Evolutionary conservation across 2,329 filamentous ascomycete species (phyloP), one percentile per base, ranked within the genome.

Genomic region (Fusarium palustre): DNA sequence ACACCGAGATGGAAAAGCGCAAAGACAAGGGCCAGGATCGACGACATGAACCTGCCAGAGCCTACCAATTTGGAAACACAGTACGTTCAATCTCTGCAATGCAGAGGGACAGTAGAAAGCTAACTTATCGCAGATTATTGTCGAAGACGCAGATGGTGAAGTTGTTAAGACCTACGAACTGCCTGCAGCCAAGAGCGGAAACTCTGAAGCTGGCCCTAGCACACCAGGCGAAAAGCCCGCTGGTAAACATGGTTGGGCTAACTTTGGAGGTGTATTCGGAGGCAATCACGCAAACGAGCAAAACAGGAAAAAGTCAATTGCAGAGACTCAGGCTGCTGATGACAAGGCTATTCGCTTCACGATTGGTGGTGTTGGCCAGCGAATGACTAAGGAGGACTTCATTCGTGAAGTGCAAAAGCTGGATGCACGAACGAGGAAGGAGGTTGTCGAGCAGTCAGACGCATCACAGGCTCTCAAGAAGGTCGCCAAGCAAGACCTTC

Each of bases 121-220:
- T 82, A 74, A 83, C 73, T 16, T n/a, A 13, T 2, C 15, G 54
- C 20, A 92, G 82, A 93, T 97, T 69, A 95, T 97, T 76, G 91
- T 97, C 18, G 92, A 97, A 80, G 92, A 97, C 66, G 91, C 92
- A 77, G 90, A 94, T 72, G 92, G 92, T 43, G 93, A 97, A 77
- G 93, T 97, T 33, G 87, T 97, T 76, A 94, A 94, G 81, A 90
- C 92, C 59, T 94, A 94, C 76, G 90, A 94, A 68, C 86, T 95
- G 30, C 90, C 91, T 1, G 81, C 85, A 0, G 79, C 87, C 28
- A 87, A 85, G 66, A 63, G 52, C 1, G 71, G 68, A 7, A 41
- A 42, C 20, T 65, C 71, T 0, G 81, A 83, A 15, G 76, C 76
- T 31, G 79, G 80, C 20, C 79, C 83, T 25, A 79, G 85, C 31